phyloP scores from a whole-genome alignment of 108 stramenopile genomes.

The Craspedostauros australis region DNA sequence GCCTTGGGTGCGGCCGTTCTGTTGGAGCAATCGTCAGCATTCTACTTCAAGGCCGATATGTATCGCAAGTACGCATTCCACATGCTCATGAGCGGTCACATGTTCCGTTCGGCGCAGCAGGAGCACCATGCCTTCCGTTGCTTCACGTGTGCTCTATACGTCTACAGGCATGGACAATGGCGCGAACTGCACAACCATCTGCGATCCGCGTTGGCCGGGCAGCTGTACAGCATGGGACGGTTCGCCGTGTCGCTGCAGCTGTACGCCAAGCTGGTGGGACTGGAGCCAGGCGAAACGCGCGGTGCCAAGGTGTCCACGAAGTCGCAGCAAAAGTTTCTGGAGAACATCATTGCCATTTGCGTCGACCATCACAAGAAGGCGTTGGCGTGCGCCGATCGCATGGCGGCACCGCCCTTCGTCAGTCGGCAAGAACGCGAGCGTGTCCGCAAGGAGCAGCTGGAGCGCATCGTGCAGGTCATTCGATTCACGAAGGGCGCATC shows the following conservation, averaged over 20 bases:
- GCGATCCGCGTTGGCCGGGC: constrained; percentile 71
- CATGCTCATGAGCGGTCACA: constrained; percentile 89
- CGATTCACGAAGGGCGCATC: constrained; percentile 32
- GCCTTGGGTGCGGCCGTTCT: constrained; percentile 77
- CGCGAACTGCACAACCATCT: constrained; percentile 76
- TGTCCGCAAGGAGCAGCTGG: constrained; percentile 20
- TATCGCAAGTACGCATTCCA: constrained; percentile 84
- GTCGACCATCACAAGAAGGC: constrained; percentile 54
- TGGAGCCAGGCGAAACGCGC: constrained; percentile 20
- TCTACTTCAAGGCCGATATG: constrained; percentile 68
- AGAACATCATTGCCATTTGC: constrained; percentile 72
- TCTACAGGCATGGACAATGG: constrained; percentile 73
- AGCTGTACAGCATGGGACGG: constrained; percentile 71
- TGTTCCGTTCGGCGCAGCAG: constrained; percentile 80
- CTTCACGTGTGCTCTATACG: constrained; percentile 68
- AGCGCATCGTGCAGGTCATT: constrained; percentile 43
- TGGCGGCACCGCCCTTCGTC: constrained; percentile 33
- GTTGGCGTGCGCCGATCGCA: constrained; percentile 70
- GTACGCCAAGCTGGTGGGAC: constrained; percentile 66
- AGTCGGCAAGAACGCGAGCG: constrained; percentile 11
- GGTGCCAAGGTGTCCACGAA: constrained; percentile 67
- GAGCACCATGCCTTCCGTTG: constrained; percentile 85
- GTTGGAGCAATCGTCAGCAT: constrained; percentile 71
- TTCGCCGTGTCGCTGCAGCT: constrained; percentile 61
- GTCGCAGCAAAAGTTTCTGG: constrained; percentile 80